phyloP scores from a whole-genome alignment of 306 rosid genomes.

The Abrus precatorius region DNA sequence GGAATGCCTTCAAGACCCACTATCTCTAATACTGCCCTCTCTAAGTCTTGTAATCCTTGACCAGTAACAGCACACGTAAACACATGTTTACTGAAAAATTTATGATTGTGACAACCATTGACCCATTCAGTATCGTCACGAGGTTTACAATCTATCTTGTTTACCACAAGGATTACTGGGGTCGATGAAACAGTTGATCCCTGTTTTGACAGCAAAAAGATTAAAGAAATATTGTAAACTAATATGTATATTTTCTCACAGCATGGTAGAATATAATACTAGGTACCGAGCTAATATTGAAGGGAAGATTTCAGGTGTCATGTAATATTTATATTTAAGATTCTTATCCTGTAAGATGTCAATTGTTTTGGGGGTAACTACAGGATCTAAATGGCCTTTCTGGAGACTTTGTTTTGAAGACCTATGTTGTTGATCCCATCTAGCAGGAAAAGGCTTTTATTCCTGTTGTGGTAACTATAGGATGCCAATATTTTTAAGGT shows the following conservation, averaged over 20 bases:
- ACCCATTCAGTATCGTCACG: slow-evolving; percentile 58
- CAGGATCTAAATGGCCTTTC: slow-evolving; percentile 28
- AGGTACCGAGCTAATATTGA: slow-evolving; percentile 13
- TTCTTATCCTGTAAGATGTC: not conserved
- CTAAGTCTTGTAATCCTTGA: slow-evolving; percentile 86
- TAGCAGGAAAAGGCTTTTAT: not conserved
- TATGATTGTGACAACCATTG: slow-evolving; percentile 27
- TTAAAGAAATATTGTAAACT: not conserved
- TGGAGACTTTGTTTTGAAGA: slow-evolving; percentile 10
- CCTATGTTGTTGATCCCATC: not conserved
- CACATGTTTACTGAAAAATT: slow-evolving; percentile 70
- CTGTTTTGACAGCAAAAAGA: slow-evolving; percentile 57
- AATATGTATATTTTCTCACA: slow-evolving; percentile 23
- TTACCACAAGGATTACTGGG: slow-evolving; percentile 85
- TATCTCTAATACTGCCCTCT: slow-evolving; percentile 75
- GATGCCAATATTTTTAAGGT: slow-evolving; percentile 24
- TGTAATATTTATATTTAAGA: slow-evolving; percentile 22
- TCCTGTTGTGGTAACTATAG: not conserved
- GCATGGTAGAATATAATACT: slow-evolving; percentile 31
- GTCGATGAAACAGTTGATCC: slow-evolving; percentile 70
- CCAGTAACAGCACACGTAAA: slow-evolving; percentile 91
- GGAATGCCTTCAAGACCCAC: slow-evolving; percentile 77
- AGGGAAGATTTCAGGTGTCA: not conserved
- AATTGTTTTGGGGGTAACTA: not conserved
- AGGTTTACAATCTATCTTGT: slow-evolving; percentile 80